These are phyloP conservation scores for Taphrina populina DNA, from an alignment of 1,139 yeast genomes.

Conservation along the genomic window DNA sequence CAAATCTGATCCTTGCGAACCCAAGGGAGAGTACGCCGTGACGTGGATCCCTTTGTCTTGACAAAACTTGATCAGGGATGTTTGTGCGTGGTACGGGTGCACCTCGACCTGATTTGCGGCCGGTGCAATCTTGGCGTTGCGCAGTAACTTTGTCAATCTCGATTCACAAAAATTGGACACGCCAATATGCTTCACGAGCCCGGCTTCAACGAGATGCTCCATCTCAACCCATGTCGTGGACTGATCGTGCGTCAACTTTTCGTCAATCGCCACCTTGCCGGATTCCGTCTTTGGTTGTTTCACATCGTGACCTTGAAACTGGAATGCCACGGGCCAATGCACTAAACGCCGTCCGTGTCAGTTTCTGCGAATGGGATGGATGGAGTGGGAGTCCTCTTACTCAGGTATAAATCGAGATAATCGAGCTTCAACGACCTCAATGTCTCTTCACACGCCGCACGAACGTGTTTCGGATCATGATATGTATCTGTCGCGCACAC, in stretches of 20 bases:
- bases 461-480: constrained; percentile 55
- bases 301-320: constrained; percentile 12
- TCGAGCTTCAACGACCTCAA: constrained; percentile 58
- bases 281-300: constrained; percentile 10
- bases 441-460: constrained; percentile 50
- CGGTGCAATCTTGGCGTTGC: constrained; percentile 66
- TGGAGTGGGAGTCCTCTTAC: neutral
- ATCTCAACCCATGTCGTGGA: constrained; percentile 60
- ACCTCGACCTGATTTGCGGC: constrained; percentile 82
- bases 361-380: neutral
- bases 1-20: constrained; percentile 38
- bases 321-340: constrained; percentile 34
- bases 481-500: constrained; percentile 4
- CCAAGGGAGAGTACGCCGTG: constrained; percentile 39
- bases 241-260: constrained; percentile 19
- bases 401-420: constrained; percentile 56
- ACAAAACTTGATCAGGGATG: constrained; percentile 34
- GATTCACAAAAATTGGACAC: constrained; percentile 80
- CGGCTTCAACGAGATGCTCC: constrained; percentile 65
- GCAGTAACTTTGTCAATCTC: constrained; percentile 65
- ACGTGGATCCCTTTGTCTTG: constrained; percentile 36
- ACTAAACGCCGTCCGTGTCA: constrained; percentile 4
- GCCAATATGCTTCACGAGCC: constrained; percentile 58
- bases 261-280: constrained; percentile 24
- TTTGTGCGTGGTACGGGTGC: constrained; percentile 39